A percentile compares a stretch with the other conserved stretches of the same genome.
Evolutionary conservation across 164 flowering plant genomes (phyloP).

Genomic region (Dillenia turbinata): DNA sequence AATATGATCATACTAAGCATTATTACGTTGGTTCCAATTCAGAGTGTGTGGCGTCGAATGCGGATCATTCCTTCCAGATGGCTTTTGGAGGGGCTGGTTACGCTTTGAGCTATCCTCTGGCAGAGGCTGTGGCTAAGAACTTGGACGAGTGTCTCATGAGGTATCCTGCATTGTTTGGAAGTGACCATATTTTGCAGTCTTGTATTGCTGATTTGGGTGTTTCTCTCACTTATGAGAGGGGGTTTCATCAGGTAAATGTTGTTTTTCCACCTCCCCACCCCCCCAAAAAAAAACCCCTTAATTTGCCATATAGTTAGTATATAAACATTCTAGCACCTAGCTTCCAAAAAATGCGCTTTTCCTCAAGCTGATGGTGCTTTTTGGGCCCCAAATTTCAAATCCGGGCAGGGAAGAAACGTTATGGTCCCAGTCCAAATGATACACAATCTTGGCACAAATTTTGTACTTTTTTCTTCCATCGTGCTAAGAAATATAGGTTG

Average conservation of each 20-base stretch:
- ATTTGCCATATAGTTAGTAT: not conserved
- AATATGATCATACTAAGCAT: slow-evolving; percentile 54
- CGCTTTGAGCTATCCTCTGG: slow-evolving; percentile 59
- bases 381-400: too few relatives aligned
- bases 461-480: not conserved
- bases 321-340: too few relatives aligned
- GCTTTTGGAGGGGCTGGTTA: slow-evolving; percentile 73
- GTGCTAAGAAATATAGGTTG: too few relatives aligned
- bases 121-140: slow-evolving; percentile 32
- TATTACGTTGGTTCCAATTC: slow-evolving; percentile 52
- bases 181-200: slow-evolving; percentile 39
- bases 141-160: slow-evolving; percentile 46
- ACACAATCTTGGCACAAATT: not conserved
- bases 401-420: too few relatives aligned
- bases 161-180: slow-evolving; percentile 30
- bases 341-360: too few relatives aligned
- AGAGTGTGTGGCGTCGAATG: slow-evolving; percentile 38
- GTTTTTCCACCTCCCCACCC: too few relatives aligned
- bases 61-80: slow-evolving; percentile 43
- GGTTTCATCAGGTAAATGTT: slow-evolving; percentile 61
- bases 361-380: too few relatives aligned
- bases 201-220: slow-evolving; percentile 66
- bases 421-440: too few relatives aligned
- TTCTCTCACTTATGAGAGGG: slow-evolving; percentile 41
- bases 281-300: not conserved